Percentiles rank a stretch among this genome's conserved stretches.
These are phyloP conservation scores for Pseudomassariella vexata DNA, from an alignment of 2,329 filamentous ascomycete genomes.

Conservation along the genomic window DNA sequence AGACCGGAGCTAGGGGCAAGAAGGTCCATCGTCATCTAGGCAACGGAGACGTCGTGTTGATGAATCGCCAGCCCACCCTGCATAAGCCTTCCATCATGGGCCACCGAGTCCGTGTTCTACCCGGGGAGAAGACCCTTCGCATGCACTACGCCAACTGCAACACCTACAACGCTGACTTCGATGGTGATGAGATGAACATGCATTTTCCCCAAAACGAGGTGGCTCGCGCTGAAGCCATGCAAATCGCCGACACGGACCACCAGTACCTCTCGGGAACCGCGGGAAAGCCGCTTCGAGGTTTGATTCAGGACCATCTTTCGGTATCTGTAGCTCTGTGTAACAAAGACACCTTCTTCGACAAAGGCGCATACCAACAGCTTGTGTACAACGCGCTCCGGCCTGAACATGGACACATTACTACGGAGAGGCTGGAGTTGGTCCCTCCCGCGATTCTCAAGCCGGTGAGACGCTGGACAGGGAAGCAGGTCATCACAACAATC, in stretches of 20 bases:
- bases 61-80: conserved; percentile 97
- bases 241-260: conserved; percentile 93
- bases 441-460: conserved; percentile 80
- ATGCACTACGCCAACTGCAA: conserved; percentile 99
- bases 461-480: conserved; percentile 82
- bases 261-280: conserved; percentile 93
- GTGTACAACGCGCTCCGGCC: conserved; percentile 85
- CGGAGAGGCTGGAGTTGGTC: conserved; percentile 75
- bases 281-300: conserved; percentile 85
- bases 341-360: conserved; percentile 84
- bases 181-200: conserved; percentile 99
- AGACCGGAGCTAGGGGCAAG: conserved; percentile 78
- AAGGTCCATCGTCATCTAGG: conserved; percentile 95
- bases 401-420: conserved; percentile 81
- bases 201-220: conserved; percentile 98
- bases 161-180: conserved; percentile 98
- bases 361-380: conserved; percentile 87
- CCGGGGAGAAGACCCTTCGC: conserved; percentile 92
- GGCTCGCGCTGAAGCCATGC: conserved; percentile 84
- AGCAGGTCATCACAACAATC: conserved; percentile 90
- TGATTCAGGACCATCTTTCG: conserved; percentile 98
- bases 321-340: conserved; percentile 88
- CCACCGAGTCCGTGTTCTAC: conserved; percentile 84
- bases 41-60: conserved; percentile 93
- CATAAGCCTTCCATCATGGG: conserved; percentile 99